A percentile compares a stretch with the other conserved stretches of the same genome.
Evolutionary conservation across 805 yeast species (phyloP).

Genomic region (Peterozyma toletana): DNA sequence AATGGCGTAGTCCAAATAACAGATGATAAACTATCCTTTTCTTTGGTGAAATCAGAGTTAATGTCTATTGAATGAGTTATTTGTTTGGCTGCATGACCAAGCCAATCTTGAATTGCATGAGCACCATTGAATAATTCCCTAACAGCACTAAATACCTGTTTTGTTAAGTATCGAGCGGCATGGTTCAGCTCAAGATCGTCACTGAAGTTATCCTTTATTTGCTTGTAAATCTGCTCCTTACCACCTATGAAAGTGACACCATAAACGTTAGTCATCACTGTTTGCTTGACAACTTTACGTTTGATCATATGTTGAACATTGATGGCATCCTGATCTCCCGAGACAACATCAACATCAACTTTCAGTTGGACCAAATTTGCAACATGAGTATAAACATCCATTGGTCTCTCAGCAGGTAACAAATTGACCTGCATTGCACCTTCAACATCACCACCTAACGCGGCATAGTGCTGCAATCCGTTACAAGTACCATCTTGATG

Average conservation of each 20-base stretch:
- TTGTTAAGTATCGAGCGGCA: slow-evolving; percentile 61
- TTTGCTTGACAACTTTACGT: slow-evolving; percentile 90
- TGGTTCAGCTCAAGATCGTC: slow-evolving; percentile 29
- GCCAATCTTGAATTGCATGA: slow-evolving; percentile 94
- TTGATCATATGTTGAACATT: slow-evolving; percentile 55
- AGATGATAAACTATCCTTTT: slow-evolving; percentile 61
- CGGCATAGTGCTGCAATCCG: slow-evolving; percentile 83
- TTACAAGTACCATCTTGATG: slow-evolving; percentile 88
- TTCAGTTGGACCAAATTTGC: slow-evolving; percentile 54
- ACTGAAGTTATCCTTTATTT: slow-evolving; percentile 51
- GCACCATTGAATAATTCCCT: slow-evolving; percentile 87
- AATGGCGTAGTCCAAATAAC: slow-evolving; percentile 98
- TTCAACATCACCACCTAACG: slow-evolving; percentile 76
- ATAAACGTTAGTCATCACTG: slow-evolving; percentile 97
- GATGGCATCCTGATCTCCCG: slow-evolving; percentile 48
- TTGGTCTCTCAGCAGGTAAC: slow-evolving; percentile 64
- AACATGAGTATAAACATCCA: slow-evolving; percentile 70
- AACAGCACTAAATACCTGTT: slow-evolving; percentile 74
- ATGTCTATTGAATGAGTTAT: slow-evolving; percentile 73
- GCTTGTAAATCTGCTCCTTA: slow-evolving; percentile 76
- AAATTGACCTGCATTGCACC: slow-evolving; percentile 79
- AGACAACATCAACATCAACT: slow-evolving; percentile 44
- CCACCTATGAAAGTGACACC: slow-evolving; percentile 97
- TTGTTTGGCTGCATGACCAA: slow-evolving; percentile 76
- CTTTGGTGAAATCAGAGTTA: slow-evolving; percentile 42